Conservation (phyloP, 129 eudicot genomes). For the Lonicera japonica region DNA sequence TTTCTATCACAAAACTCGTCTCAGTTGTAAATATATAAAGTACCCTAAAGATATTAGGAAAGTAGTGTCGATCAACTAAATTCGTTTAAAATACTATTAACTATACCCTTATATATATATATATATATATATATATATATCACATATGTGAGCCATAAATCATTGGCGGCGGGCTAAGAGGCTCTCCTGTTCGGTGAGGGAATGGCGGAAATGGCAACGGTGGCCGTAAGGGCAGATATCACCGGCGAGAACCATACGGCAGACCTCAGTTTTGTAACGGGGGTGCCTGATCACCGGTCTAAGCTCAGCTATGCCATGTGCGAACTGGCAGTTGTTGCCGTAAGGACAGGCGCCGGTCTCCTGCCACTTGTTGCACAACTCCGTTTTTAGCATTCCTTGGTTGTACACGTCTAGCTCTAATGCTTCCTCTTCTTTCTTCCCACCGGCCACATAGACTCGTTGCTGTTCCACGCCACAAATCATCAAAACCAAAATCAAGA, state of each 20-base stretch:
- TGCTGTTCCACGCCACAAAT: conserved; percentile 30
- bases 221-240: conserved; percentile 82
- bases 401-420: conserved; percentile 68
- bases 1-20: too few relatives aligned
- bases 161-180: conserved; percentile 9
- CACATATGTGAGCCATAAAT: too few relatives aligned
- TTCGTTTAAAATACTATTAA: too few relatives aligned
- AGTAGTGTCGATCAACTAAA: too few relatives aligned
- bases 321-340: conserved; percentile 71
- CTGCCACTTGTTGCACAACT: conserved; percentile 93
- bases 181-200: conserved; percentile 58
- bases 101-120: too few relatives aligned
- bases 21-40: too few relatives aligned
- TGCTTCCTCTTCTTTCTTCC: conserved; percentile 48
- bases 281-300: conserved; percentile 94
- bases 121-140: too few relatives aligned
- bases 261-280: conserved; percentile 86
- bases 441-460: conserved; percentile 42
- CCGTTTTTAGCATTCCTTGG: conserved; percentile 88
- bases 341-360: conserved; percentile 82
- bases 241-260: conserved; percentile 80
- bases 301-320: conserved; percentile 79
- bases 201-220: conserved; percentile 94
- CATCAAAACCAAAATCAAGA: conserved; percentile 2
- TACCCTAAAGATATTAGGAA: too few relatives aligned